A percentile compares a stretch with the other conserved stretches of the same genome.
phyloP scores from a whole-genome alignment of 1,139 yeast species.

The Hyphopichia wangnamkhiaoensis region DNA sequence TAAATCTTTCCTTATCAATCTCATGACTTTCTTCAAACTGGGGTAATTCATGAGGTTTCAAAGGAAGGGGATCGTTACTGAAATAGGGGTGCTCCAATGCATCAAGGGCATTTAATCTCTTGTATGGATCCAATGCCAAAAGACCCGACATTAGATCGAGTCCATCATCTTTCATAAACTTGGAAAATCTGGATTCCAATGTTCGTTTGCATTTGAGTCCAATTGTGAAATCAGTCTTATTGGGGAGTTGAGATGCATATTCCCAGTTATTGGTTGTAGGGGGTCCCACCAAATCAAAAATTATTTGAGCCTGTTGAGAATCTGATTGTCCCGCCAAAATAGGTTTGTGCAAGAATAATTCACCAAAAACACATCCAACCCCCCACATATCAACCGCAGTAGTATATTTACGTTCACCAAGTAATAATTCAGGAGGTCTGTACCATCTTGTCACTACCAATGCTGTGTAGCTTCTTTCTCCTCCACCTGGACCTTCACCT shows the following conservation, averaged over 20 bases:
- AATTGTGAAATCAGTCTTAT: slow-evolving; percentile 44
- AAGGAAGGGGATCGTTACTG: slow-evolving; percentile 62
- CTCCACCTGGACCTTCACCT: slow-evolving; percentile 68
- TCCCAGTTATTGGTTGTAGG: slow-evolving; percentile 72
- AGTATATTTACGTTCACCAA: slow-evolving; percentile 85
- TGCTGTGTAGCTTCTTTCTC: slow-evolving; percentile 77
- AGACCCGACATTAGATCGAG: slow-evolving; percentile 53
- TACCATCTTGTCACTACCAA: slow-evolving; percentile 97
- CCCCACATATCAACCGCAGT: slow-evolving; percentile 98
- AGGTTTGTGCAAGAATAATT: slow-evolving; percentile 78
- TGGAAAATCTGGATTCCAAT: slow-evolving; percentile 47
- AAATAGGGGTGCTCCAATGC: slow-evolving; percentile 77
- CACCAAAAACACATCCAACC: slow-evolving; percentile 94
- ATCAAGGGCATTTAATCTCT: slow-evolving; percentile 73
- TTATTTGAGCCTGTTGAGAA: slow-evolving; percentile 83
- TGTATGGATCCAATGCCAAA: slow-evolving; percentile 65
- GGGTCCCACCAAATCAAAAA: slow-evolving; percentile 80
- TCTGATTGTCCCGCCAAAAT: slow-evolving; percentile 85
- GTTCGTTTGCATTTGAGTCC: slow-evolving; percentile 54
- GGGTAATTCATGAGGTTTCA: slow-evolving; percentile 57
- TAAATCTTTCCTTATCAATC: slow-evolving; percentile 69
- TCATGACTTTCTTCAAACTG: slow-evolving; percentile 86
- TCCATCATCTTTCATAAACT: slow-evolving; percentile 34
- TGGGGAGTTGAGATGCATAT: slow-evolving; percentile 63
- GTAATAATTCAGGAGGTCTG: slow-evolving; percentile 87